Evolutionary conservation across 2,329 filamentous ascomycete genomes (phyloP).

Genomic region (Calonectria hawksworthii): DNA sequence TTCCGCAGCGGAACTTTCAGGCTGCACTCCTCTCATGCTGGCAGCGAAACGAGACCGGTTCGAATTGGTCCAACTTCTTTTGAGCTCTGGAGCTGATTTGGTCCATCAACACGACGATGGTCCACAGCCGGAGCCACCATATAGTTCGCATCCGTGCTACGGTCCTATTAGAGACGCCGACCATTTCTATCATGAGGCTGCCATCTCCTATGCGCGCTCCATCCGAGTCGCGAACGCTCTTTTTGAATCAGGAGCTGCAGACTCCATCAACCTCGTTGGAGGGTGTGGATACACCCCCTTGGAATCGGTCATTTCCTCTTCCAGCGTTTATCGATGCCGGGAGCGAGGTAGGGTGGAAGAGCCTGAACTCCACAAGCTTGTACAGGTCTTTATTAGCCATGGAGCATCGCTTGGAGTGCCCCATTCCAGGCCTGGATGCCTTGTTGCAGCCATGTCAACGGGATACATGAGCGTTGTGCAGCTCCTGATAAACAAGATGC

Average conservation of each 20-base stretch:
- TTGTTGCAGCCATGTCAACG: slow-evolving; percentile 9
- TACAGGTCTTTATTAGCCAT: neutral
- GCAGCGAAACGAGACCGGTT: neutral
- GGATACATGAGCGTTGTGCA: slow-evolving; percentile 11
- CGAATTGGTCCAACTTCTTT: slow-evolving; percentile 4
- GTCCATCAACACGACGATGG: neutral
- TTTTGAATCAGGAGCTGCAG: neutral
- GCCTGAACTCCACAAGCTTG: neutral
- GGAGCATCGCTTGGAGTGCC: neutral
- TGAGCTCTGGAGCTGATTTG: neutral
- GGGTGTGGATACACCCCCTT: neutral
- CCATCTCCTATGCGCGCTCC: neutral
- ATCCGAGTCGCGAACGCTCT: neutral
- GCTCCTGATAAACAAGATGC: neutral
- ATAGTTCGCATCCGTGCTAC: neutral
- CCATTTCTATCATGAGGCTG: neutral
- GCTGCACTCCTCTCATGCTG: neutral
- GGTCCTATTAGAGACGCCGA: no score
- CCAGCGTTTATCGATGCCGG: neutral
- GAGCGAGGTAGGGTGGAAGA: neutral
- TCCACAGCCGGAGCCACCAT: neutral
- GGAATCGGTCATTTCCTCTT: neutral
- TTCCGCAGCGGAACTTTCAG: neutral
- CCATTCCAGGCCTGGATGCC: neutral
- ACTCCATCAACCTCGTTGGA: neutral